Evolutionary conservation across 805 yeast genomes (phyloP), one percentile per base, ranked within the genome.

Genomic region (Priceomyces haplophilus): DNA sequence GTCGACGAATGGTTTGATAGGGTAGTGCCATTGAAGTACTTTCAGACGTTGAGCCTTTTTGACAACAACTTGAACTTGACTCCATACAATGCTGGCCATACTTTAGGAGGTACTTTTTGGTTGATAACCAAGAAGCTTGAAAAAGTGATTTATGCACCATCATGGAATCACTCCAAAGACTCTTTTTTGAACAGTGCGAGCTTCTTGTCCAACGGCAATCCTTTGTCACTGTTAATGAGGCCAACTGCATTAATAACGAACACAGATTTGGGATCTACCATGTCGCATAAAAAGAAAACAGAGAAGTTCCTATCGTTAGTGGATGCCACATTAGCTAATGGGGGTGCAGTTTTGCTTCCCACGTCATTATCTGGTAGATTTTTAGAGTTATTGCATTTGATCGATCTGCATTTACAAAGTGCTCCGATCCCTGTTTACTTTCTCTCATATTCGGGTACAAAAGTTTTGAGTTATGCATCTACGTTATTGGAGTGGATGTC

Each of bases 401-500:
- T 88, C n/a, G 95, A 86, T 55, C 79, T 78, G 21, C 84, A 78
- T 54, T 66, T 87, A 47, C 66, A 66, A 48, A 73, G 75, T 30
- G 69, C 74, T 20, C 76, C 80, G 8, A 76, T 82, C 10, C 96
- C 96, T 0, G 81, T 93, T 7, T 68, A 86, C 25, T 73, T 88
- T 44, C 65, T 86, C n/a, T 80, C 95, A 3, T 82, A 80, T 53
- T 82, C 89, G 0, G 95, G 93, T 19, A 79, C 88, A 3, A 81
- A 91, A 54, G 75, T 84, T 3, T 62, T 93, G 43, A 76, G 84
- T 19, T 88, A 85, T 56, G 96, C 97, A 0, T 79, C 88, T 11
- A 85, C 89, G 43, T 85, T 93, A 83, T 65, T 91, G 21, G 99
- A 93, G 66, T 93, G 98, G 98, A 85, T 93, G 89, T 82, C 95